These are phyloP conservation scores for Discostella stelligera DNA, from an alignment of 352 stramenopile genomes.

Conservation along the genomic window DNA sequence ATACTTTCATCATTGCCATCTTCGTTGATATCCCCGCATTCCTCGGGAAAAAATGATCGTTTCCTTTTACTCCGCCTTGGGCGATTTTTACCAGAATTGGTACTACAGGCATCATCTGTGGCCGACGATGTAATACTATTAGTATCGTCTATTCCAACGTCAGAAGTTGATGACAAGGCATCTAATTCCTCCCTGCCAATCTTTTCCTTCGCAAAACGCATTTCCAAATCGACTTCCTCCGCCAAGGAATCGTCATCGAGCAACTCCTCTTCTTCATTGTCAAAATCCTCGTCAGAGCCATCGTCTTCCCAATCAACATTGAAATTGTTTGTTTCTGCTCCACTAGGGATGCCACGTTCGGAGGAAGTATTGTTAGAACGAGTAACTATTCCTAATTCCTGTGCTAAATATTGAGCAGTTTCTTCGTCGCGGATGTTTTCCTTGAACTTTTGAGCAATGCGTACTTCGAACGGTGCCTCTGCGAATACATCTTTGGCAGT, in stretches of 20 bases:
- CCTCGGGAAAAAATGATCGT: neutral
- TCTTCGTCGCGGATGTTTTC: constrained; percentile 59
- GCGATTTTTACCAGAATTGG: constrained; percentile 13
- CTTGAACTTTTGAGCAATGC: constrained; percentile 55
- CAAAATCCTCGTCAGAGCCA: constrained; percentile 41
- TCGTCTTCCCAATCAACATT: constrained; percentile 31
- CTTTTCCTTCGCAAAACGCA: constrained; percentile 55
- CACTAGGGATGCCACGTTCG: neutral
- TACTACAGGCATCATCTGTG: neutral
- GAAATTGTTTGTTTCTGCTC: constrained; percentile 25
- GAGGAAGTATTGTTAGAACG: neutral
- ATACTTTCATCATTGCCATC: constrained; percentile 5
- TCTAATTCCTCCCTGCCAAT: constrained; percentile 69
- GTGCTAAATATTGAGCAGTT: constrained; percentile 37
- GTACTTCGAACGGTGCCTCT: constrained; percentile 56
- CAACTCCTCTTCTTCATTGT: constrained; percentile 15
- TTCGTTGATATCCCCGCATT: neutral
- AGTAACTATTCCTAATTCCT: constrained; percentile 39
- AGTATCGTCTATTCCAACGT: constrained; percentile 12
- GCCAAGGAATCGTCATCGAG: constrained; percentile 48
- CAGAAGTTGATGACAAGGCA: constrained; percentile 55
- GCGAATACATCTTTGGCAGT: constrained; percentile 70
- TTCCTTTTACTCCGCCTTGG: constrained; percentile 19
- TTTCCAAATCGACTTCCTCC: constrained; percentile 57
- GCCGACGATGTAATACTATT: constrained; percentile 14